Percentiles rank a stretch among this genome's conserved stretches.
These are phyloP conservation scores for Amphicarpaea edgeworthii DNA, from an alignment of 306 rosid species.

Conservation along the genomic window DNA sequence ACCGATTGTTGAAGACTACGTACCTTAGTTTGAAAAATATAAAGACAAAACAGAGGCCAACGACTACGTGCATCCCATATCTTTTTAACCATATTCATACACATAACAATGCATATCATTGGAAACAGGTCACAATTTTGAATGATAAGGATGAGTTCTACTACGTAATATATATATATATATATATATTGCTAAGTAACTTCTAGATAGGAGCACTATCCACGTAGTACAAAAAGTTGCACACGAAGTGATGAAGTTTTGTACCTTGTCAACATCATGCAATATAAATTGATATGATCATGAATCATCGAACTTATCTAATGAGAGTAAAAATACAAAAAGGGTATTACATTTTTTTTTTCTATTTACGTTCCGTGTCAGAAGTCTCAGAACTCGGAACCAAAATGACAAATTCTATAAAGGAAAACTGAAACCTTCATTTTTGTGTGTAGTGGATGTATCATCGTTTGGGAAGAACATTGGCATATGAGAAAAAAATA, in stretches of 20 bases:
- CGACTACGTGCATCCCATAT: constrained; percentile 8
- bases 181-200: no score
- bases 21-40: no score
- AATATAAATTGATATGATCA: not conserved
- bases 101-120: not conserved
- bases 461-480: not conserved
- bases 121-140: not conserved
- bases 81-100: not conserved
- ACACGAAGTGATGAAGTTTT: not conserved
- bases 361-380: constrained; percentile 8
- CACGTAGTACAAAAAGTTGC: not conserved
- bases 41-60: not conserved
- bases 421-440: not conserved
- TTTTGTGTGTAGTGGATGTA: not conserved
- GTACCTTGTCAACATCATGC: not conserved
- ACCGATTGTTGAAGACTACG: no score
- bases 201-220: not conserved
- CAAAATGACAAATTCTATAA: not conserved
- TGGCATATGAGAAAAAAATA: not conserved
- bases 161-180: no score
- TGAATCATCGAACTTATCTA: constrained; percentile 39
- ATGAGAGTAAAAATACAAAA: not conserved
- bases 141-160: constrained; percentile 12
- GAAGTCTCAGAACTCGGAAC: not conserved
- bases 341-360: not conserved